Conservation (phyloP, 768 basidiomycete genomes). For the Mycena vulgaris region DNA sequence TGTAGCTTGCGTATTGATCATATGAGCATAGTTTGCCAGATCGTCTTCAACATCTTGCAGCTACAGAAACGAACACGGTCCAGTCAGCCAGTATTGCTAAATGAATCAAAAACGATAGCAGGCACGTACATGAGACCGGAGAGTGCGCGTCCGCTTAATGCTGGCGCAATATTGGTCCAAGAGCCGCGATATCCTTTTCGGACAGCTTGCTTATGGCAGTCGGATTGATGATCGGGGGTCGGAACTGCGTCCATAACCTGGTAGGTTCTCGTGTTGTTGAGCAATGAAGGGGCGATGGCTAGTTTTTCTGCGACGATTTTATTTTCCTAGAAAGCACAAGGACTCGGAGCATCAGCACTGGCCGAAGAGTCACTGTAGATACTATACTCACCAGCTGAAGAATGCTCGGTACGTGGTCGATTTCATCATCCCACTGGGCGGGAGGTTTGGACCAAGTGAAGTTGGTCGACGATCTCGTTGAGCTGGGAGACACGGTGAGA, state of each 20-base stretch:
- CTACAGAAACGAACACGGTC: slow-evolving; percentile 18
- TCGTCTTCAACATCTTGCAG: slow-evolving; percentile 38
- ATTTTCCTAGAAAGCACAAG: background rate
- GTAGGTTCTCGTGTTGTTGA: slow-evolving; percentile 22
- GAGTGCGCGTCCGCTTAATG: slow-evolving; percentile 25
- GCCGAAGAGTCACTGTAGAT: background rate
- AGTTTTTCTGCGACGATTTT: slow-evolving; percentile 8
- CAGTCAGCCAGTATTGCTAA: background rate
- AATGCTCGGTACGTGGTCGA: slow-evolving; percentile 25
- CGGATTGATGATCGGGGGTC: slow-evolving; percentile 1
- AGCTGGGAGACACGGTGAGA: slow-evolving; percentile 28
- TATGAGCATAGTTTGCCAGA: slow-evolving; percentile 30
- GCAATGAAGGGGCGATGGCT: background rate
- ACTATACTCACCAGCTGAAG: slow-evolving; percentile 8
- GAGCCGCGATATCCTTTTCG: slow-evolving; percentile 20
- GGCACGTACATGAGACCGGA: slow-evolving; percentile 29
- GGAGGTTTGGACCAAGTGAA: slow-evolving; percentile 15
- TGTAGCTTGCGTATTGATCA: slow-evolving; percentile 38
- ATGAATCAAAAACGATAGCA: background rate
- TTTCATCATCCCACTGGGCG: slow-evolving; percentile 36
- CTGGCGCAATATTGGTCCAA: slow-evolving; percentile 37
- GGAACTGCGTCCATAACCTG: slow-evolving; percentile 24
- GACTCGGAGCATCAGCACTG: background rate
- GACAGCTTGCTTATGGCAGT: slow-evolving; percentile 7
- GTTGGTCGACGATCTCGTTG: slow-evolving; percentile 15